Conservation (phyloP, 768 basidiomycete genomes). For the Podaxis sp. region DNA sequence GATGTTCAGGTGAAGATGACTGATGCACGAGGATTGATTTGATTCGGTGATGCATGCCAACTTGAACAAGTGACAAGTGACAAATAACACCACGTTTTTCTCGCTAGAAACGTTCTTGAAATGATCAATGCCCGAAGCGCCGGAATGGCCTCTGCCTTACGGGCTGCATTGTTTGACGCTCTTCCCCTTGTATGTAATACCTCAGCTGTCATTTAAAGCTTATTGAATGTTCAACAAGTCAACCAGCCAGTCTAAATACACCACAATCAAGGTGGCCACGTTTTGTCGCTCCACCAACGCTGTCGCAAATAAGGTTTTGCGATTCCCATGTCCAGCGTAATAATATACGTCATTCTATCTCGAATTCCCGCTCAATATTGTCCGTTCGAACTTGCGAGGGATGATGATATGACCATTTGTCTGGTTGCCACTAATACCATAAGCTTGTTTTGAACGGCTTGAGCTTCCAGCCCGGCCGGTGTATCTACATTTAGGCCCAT, state of each 20-base stretch:
- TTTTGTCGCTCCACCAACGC: neutral
- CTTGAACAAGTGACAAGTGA: neutral
- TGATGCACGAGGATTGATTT: neutral
- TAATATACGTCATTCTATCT: neutral
- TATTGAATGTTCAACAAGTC: no score
- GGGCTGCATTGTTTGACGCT: no score
- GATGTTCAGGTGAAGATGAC: neutral
- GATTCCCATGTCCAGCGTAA: neutral
- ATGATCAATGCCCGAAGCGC: no score
- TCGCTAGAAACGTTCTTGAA: neutral
- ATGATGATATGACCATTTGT: neutral
- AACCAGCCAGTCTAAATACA: neutral
- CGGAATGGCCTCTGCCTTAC: no score
- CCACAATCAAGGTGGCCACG: neutral
- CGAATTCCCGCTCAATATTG: neutral
- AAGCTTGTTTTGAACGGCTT: neutral
- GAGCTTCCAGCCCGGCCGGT: neutral
- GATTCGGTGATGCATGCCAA: neutral
- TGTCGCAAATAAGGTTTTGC: neutral
- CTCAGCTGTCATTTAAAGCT: no score
- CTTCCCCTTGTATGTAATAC: no score
- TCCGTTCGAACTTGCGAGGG: neutral
- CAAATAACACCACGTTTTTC: neutral
- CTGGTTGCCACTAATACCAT: neutral
- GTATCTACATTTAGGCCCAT: neutral